A percentile compares a stretch with the other conserved stretches of the same genome.
Conservation (phyloP, 2,329 filamentous ascomycete genomes). For the Teratosphaeria viscida region DNA sequence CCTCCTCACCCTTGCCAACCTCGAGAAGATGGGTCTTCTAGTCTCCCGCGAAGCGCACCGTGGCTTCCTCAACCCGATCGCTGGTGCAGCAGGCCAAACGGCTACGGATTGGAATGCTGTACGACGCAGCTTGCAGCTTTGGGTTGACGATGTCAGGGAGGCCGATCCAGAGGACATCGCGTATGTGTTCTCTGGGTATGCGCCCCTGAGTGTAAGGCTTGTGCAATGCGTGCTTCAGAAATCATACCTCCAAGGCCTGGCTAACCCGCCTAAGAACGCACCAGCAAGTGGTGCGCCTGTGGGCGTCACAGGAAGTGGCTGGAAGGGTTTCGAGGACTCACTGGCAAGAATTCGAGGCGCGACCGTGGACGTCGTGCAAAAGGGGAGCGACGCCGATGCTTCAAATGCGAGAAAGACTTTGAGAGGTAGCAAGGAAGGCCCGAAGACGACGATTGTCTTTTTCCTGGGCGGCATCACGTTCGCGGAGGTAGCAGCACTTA, state of each 20-base stretch:
- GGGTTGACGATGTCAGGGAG: conserved; percentile 94
- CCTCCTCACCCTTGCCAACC: conserved; percentile 71
- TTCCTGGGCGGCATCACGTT: conserved; percentile 96
- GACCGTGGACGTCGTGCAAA: conserved; percentile 86
- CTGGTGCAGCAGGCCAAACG: conserved; percentile 43
- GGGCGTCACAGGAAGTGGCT: conserved; percentile 47
- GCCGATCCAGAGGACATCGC: conserved; percentile 77
- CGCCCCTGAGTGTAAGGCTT: conserved; percentile 79
- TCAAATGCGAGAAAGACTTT: conserved; percentile 69
- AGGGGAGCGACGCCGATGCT: conserved; percentile 83
- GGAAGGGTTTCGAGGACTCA: conserved; percentile 87
- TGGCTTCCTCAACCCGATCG: conserved; percentile 70
- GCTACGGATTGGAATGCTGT: conserved; percentile 73
- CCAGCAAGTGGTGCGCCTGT: conserved; percentile 3
- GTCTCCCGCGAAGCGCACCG: conserved; percentile 61
- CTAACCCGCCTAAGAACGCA: conserved; percentile 28
- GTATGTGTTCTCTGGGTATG: conserved; percentile 98
- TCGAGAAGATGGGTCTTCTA: conserved; percentile 85
- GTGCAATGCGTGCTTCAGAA: conserved; percentile 93
- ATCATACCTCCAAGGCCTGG: conserved; percentile 56
- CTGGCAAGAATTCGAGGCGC: conserved; percentile 78
- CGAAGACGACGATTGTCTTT: conserved; percentile 86
- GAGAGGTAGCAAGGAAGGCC: conserved; percentile 51
- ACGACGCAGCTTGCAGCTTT: conserved; percentile 75
- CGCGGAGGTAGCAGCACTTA: conserved; percentile 85